Evolutionary conservation across 768 basidiomycete genomes (phyloP).

Genomic region (Agaricus blazei): DNA sequence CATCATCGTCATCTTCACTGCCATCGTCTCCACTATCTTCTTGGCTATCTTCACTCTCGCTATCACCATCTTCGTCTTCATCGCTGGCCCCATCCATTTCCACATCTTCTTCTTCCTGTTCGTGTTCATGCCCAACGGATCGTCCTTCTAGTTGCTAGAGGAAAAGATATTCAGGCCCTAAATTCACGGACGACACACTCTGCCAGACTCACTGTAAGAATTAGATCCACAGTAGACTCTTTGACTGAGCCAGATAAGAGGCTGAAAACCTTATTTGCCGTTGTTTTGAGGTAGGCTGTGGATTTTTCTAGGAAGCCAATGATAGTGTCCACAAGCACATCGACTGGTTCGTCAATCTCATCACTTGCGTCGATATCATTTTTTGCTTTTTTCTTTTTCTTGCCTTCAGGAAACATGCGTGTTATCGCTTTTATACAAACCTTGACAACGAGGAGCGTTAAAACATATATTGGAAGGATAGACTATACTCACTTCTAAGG

Average conservation of each 20-base stretch:
- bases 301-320: slow-evolving; percentile 87
- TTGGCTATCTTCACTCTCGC: slow-evolving; percentile 25
- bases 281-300: slow-evolving; percentile 71
- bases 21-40: slow-evolving; percentile 29
- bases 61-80: slow-evolving; percentile 32
- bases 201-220: slow-evolving; percentile 61
- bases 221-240: slow-evolving; percentile 71
- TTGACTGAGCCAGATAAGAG: slow-evolving; percentile 63
- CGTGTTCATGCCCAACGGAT: slow-evolving; percentile 42
- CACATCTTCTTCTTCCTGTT: slow-evolving; percentile 26
- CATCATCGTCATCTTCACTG: slow-evolving; percentile 35
- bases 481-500: slow-evolving; percentile 50
- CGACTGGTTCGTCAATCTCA: slow-evolving; percentile 50
- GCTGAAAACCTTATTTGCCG: slow-evolving; percentile 78
- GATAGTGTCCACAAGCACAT: slow-evolving; percentile 83
- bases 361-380: slow-evolving; percentile 23
- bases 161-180: not conserved
- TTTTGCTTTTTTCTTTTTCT: slow-evolving; percentile 21
- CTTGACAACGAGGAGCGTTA: slow-evolving; percentile 28
- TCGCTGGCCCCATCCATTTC: slow-evolving; percentile 29
- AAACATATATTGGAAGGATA: not conserved
- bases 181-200: not conserved
- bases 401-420: slow-evolving; percentile 41
- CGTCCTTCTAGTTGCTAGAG: slow-evolving; percentile 79
- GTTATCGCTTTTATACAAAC: slow-evolving; percentile 54